Percentiles rank a stretch among this genome's conserved stretches.
These are phyloP conservation scores for Austropuccinia psidii DNA, from an alignment of 1,284 basidiomycete genomes.

Conservation along the genomic window DNA sequence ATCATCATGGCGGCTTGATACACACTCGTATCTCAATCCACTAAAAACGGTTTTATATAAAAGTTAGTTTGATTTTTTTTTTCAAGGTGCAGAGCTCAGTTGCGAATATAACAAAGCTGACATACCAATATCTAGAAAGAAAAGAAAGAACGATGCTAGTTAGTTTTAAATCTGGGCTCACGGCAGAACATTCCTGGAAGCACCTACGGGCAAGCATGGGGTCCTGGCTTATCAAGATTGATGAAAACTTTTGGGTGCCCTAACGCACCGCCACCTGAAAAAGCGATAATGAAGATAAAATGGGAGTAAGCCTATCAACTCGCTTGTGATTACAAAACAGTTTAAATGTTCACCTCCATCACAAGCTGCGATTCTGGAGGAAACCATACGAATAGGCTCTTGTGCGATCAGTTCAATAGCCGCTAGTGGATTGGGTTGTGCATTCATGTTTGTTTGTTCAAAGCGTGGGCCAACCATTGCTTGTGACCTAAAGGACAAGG, in stretches of 20 bases:
- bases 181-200: too few relatives aligned
- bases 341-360: slow-evolving; percentile 93
- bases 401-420: slow-evolving; percentile 82
- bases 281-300: slow-evolving; percentile 21
- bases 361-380: slow-evolving; percentile 75
- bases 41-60: too few relatives aligned
- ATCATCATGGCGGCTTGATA: too few relatives aligned
- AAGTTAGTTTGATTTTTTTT: too few relatives aligned
- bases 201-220: slow-evolving; percentile 41
- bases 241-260: slow-evolving; percentile 96
- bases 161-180: slow-evolving; percentile 36
- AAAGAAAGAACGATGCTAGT: slow-evolving; percentile 38
- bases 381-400: slow-evolving; percentile 73
- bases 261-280: slow-evolving; percentile 78
- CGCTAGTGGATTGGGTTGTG: slow-evolving; percentile 81
- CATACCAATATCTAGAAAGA: slow-evolving; percentile 68
- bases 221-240: slow-evolving; percentile 60
- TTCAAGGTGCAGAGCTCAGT: too few relatives aligned
- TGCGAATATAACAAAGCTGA: slow-evolving; percentile 37
- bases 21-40: too few relatives aligned
- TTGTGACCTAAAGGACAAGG: slow-evolving; percentile 44
- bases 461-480: slow-evolving; percentile 64
- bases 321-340: too few relatives aligned
- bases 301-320: not conserved
- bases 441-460: slow-evolving; percentile 76